Evolutionary conservation across 1,284 basidiomycete species (phyloP).

Genomic region (Ustilago nuda): DNA sequence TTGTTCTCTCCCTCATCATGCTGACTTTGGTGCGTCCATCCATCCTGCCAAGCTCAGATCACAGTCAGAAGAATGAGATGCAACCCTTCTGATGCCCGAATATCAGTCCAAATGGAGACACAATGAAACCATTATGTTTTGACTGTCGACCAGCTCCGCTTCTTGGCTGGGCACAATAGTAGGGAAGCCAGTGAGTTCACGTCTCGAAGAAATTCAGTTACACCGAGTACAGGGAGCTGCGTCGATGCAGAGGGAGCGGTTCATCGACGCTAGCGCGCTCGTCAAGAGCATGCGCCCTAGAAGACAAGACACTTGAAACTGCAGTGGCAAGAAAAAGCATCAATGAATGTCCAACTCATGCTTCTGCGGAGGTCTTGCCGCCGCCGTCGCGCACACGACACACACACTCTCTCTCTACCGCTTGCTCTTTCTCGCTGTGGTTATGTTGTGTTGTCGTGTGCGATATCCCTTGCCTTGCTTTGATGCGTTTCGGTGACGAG

Average conservation of each 20-base stretch:
- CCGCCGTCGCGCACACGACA: background rate
- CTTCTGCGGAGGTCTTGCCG: conserved; percentile 2
- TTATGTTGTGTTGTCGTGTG: background rate
- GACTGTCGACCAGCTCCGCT: background rate
- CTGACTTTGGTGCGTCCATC: background rate
- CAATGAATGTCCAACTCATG: background rate
- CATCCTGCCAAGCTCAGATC: background rate
- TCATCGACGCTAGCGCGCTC: background rate
- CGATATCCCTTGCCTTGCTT: conserved; percentile 5
- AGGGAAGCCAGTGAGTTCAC: too few relatives aligned
- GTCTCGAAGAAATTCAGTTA: too few relatives aligned
- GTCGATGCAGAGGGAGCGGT: too few relatives aligned
- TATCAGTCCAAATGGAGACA: background rate
- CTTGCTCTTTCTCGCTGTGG: conserved; percentile 12
- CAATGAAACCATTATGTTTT: background rate
- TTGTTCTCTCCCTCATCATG: background rate
- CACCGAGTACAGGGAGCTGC: too few relatives aligned
- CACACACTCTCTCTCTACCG: background rate
- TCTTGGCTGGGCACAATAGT: background rate
- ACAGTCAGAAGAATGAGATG: background rate
- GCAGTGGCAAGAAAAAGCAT: conserved; percentile 9
- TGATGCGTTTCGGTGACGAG: background rate
- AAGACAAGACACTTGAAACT: conserved; percentile 6
- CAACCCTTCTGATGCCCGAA: background rate
- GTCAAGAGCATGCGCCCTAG: background rate